phyloP scores from a whole-genome alignment of 1,284 basidiomycete species.

The Cerioporus squamosus region DNA sequence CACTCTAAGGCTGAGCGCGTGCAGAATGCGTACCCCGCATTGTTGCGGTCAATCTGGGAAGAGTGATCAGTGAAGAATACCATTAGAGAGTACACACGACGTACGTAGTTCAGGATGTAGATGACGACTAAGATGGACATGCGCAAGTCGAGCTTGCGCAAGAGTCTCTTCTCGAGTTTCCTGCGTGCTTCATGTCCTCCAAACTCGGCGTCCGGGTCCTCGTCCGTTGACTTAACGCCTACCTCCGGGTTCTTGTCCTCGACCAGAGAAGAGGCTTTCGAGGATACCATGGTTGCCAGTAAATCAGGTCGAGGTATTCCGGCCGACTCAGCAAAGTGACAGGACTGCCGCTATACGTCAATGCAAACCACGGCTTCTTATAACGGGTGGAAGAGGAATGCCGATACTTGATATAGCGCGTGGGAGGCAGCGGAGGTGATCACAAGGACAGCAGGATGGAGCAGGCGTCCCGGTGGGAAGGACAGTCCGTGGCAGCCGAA shows the following conservation, averaged over 20 bases:
- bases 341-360: neutral
- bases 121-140: slow-evolving; percentile 72
- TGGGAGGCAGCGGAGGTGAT: slow-evolving; percentile 10
- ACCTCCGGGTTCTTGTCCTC: slow-evolving; percentile 11
- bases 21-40: slow-evolving; percentile 48
- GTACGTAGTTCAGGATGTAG: slow-evolving; percentile 69
- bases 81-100: slow-evolving; percentile 19
- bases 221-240: slow-evolving; percentile 11
- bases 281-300: slow-evolving; percentile 12
- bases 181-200: slow-evolving; percentile 45
- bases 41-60: slow-evolving; percentile 68
- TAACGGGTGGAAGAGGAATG: neutral
- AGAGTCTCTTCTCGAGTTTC: slow-evolving; percentile 53
- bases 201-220: slow-evolving; percentile 41
- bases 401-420: neutral
- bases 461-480: slow-evolving; percentile 1
- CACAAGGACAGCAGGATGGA: slow-evolving; percentile 17
- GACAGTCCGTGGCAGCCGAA: slow-evolving; percentile 5
- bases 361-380: slow-evolving; percentile 7
- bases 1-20: slow-evolving; percentile 17
- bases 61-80: neutral
- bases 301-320: neutral
- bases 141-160: slow-evolving; percentile 64
- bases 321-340: neutral
- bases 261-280: slow-evolving; percentile 8